These are phyloP conservation scores for Austroboletus niveus DNA, from an alignment of 1,284 basidiomycete genomes.

Conservation along the genomic window DNA sequence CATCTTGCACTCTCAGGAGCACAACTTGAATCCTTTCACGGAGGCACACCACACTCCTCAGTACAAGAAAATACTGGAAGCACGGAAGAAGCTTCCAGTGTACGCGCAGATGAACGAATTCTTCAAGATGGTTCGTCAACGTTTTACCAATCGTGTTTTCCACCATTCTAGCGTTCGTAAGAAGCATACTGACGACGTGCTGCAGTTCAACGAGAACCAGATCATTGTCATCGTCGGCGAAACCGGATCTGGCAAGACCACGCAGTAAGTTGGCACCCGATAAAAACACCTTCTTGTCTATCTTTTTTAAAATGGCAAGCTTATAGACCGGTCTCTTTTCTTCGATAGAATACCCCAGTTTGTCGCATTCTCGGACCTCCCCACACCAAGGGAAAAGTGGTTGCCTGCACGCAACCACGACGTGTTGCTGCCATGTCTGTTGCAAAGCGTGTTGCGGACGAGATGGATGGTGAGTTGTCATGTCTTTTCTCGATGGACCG, in stretches of 20 bases:
- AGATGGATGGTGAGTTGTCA: constrained; percentile 83
- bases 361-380: constrained; percentile 90
- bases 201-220: constrained; percentile 81
- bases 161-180: constrained; percentile 39
- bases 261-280: constrained; percentile 63
- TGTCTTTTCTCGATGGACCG: neutral
- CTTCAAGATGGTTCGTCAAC: constrained; percentile 71
- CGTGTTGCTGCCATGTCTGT: constrained; percentile 98
- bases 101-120: constrained; percentile 94
- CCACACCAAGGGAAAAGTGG: constrained; percentile 83
- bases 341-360: constrained; percentile 86
- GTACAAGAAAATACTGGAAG: constrained; percentile 86
- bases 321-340: constrained; percentile 27
- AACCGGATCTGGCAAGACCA: constrained; percentile 98
- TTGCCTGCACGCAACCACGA: constrained; percentile 97
- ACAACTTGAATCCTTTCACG: constrained; percentile 89
- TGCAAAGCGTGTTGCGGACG: constrained; percentile 97
- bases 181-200: constrained; percentile 11
- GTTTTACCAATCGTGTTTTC: too few relatives aligned
- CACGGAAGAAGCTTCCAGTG: constrained; percentile 88
- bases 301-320: constrained; percentile 21
- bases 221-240: constrained; percentile 97
- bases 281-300: constrained; percentile 17
- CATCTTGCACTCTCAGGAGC: constrained; percentile 51
- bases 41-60: constrained; percentile 70